These are phyloP conservation scores for Podaxis carcinomalis DNA, from an alignment of 768 basidiomycete genomes.

Conservation along the genomic window DNA sequence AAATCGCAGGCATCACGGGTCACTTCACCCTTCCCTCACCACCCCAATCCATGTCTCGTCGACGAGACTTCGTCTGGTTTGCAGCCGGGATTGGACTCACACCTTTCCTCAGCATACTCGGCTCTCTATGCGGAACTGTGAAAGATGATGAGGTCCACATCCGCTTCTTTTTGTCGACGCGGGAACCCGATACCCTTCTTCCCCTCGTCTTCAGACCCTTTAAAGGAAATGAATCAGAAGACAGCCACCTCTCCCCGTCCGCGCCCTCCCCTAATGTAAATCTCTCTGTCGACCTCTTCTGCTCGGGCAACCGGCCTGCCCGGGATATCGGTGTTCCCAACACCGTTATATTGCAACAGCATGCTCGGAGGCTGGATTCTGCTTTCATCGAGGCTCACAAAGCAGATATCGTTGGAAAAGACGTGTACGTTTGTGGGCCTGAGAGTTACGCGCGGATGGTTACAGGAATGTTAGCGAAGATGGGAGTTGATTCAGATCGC, in stretches of 20 bases:
- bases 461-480: slow-evolving; percentile 24
- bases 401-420: slow-evolving; percentile 19
- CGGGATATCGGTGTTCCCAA: neutral
- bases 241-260: neutral
- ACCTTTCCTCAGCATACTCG: slow-evolving; percentile 55
- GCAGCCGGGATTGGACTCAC: slow-evolving; percentile 66
- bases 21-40: slow-evolving; percentile 35
- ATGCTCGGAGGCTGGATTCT: slow-evolving; percentile 21
- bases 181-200: slow-evolving; percentile 51
- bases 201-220: slow-evolving; percentile 34
- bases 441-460: slow-evolving; percentile 37
- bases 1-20: slow-evolving; percentile 51
- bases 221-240: neutral
- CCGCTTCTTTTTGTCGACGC: slow-evolving; percentile 44
- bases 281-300: slow-evolving; percentile 39
- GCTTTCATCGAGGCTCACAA: slow-evolving; percentile 14
- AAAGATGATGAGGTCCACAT: slow-evolving; percentile 30
- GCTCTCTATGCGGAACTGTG: slow-evolving; percentile 12
- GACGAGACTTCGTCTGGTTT: slow-evolving; percentile 42
- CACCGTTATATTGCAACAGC: slow-evolving; percentile 12
- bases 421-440: slow-evolving; percentile 49
- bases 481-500: slow-evolving; percentile 28
- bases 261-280: slow-evolving; percentile 13
- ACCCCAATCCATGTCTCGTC: neutral
- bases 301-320: slow-evolving; percentile 12